Conservation (phyloP, 78 protist genomes). For the Guillardia theta region DNA sequence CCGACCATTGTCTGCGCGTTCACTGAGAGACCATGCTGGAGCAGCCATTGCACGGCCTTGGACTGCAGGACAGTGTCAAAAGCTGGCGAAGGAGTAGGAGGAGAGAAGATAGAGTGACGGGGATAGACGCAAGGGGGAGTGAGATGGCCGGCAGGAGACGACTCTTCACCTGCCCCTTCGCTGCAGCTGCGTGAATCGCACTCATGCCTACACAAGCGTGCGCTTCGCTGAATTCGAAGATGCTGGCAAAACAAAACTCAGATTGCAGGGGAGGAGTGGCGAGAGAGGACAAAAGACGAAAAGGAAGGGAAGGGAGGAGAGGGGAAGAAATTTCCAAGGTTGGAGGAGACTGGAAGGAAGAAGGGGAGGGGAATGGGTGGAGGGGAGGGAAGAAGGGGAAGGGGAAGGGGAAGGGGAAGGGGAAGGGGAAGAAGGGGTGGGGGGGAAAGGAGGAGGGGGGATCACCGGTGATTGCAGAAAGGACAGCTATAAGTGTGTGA, state of each 20-base stretch:
- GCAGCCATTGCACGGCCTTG: slow-evolving; percentile 21
- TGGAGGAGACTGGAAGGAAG: not conserved
- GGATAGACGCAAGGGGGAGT: not conserved
- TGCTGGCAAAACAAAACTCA: not conserved
- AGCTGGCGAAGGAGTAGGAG: not conserved
- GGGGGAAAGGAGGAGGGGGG: not conserved
- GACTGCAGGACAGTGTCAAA: not conserved
- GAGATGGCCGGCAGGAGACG: not conserved
- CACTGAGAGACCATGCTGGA: not conserved
- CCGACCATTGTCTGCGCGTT: slow-evolving; percentile 1
- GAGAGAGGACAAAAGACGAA: not conserved
- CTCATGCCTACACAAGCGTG: slow-evolving; percentile 21
- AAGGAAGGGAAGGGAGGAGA: not conserved
- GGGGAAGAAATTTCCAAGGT: not conserved
- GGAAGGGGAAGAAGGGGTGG: not conserved
- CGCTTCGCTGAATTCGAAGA: not conserved
- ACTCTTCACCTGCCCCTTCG: not conserved
- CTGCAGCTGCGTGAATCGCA: not conserved
- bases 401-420: not conserved
- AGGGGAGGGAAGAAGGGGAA: not conserved
- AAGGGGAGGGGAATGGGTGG: not conserved
- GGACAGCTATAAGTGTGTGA: too few relatives aligned
- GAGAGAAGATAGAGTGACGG: not conserved
- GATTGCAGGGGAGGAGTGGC: not conserved
- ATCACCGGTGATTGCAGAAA: not conserved